phyloP scores from a whole-genome alignment of 257 asterid species.

The Nicotiana benthamiana region DNA sequence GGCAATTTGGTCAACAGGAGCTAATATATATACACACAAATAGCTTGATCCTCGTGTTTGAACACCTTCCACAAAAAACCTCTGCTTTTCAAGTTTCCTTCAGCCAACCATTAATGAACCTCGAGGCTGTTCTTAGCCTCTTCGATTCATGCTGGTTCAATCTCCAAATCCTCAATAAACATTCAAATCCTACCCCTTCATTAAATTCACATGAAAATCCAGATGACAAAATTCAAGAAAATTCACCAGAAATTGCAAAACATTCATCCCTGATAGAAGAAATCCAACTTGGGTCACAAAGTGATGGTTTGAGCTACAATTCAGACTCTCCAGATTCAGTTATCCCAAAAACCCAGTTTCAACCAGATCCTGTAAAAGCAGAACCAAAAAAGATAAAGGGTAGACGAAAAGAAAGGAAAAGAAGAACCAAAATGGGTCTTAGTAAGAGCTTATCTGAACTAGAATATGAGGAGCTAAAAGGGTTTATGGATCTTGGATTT shows the following conservation, averaged over 20 bases:
- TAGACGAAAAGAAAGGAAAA: background rate
- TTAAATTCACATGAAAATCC: background rate
- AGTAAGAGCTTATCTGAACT: conserved; percentile 55
- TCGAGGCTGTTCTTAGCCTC: conserved; percentile 29
- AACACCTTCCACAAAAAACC: background rate
- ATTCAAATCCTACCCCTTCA: background rate
- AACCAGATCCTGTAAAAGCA: background rate
- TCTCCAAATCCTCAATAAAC: conserved; percentile 15
- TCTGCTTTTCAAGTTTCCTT: background rate
- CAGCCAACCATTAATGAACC: conserved; percentile 29
- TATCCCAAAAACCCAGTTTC: conserved; percentile 7
- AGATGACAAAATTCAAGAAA: background rate
- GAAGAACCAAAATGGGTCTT: background rate
- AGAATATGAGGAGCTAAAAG: conserved; percentile 48
- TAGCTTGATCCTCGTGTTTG: background rate
- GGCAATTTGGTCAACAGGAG: conserved; percentile 11
- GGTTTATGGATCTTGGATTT: conserved; percentile 63
- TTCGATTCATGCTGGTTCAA: conserved; percentile 43
- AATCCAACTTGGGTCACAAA: conserved; percentile 20
- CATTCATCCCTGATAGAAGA: background rate
- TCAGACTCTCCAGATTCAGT: conserved; percentile 32
- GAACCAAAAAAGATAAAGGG: background rate
- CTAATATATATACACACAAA: background rate
- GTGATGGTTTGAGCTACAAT: conserved; percentile 20
- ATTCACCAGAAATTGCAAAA: background rate